phyloP scores from a whole-genome alignment of 805 yeast species.

The Yarrowia sp. region DNA sequence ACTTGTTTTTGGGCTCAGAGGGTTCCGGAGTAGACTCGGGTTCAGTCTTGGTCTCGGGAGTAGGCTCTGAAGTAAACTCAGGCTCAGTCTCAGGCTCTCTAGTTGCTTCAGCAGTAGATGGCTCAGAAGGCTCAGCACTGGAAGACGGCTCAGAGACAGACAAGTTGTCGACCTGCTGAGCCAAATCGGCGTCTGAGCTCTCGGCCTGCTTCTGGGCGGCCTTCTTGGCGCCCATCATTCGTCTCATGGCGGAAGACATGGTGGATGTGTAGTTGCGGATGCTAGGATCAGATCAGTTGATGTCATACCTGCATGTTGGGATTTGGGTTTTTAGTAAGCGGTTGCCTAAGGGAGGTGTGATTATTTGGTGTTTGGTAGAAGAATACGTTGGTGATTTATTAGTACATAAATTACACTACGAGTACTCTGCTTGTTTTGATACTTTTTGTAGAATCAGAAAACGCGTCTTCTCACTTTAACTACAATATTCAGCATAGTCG shows the following conservation, averaged over 20 bases:
- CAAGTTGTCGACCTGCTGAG: not conserved
- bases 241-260: slow-evolving; percentile 24
- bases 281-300: not conserved
- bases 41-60: not conserved
- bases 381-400: too few species aligned
- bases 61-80: too few species aligned
- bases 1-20: not conserved
- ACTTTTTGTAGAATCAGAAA: too few species aligned
- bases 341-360: not conserved
- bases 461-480: too few species aligned
- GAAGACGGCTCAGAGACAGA: not conserved
- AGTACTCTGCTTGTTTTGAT: too few species aligned
- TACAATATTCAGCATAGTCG: too few species aligned
- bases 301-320: slow-evolving; percentile 1
- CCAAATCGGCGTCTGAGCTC: not conserved
- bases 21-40: not conserved
- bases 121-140: not conserved
- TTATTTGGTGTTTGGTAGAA: too few species aligned
- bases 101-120: not conserved
- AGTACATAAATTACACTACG: too few species aligned
- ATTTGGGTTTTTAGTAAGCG: not conserved
- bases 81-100: not conserved
- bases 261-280: not conserved
- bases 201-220: slow-evolving; percentile 4
- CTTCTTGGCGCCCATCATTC: slow-evolving; percentile 24